Evolutionary conservation across 2,329 filamentous ascomycete species (phyloP).

Genomic region (Cordyceps javanica): DNA sequence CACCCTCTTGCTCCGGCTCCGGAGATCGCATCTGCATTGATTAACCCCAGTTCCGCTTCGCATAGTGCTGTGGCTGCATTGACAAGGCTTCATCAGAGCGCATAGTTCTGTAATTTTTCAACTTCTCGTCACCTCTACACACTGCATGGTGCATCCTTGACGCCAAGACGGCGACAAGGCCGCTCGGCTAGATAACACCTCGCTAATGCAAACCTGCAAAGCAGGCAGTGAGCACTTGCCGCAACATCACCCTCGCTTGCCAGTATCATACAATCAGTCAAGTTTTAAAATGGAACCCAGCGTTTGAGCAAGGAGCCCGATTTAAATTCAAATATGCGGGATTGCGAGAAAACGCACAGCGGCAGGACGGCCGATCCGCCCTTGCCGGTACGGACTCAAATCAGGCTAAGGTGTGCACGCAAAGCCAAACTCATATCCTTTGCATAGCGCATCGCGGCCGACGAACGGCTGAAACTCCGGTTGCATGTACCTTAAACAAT

Average conservation of each 20-base stretch:
- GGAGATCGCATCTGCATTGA: constrained; percentile 8
- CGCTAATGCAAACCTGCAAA: not conserved
- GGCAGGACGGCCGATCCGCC: constrained; percentile 2
- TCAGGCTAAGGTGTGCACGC: not conserved
- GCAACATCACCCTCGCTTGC: not conserved
- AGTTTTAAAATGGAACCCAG: not conserved
- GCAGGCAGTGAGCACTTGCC: not conserved
- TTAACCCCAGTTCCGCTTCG: not conserved
- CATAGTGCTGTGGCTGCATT: not conserved
- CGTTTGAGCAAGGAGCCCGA: not conserved
- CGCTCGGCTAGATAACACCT: not conserved
- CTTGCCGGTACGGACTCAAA: not conserved
- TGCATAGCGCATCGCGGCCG: not conserved
- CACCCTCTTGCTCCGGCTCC: constrained; percentile 2
- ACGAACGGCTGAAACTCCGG: not conserved
- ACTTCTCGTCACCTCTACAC: not conserved
- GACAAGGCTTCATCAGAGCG: not conserved
- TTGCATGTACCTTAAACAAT: not conserved
- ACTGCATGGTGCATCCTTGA: not conserved
- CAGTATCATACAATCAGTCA: not conserved
- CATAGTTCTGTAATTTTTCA: not conserved
- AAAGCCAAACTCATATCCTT: not conserved
- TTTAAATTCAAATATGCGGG: not conserved
- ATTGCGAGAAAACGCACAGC: not conserved
- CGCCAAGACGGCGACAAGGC: not conserved